phyloP scores from a whole-genome alignment of 1,139 yeast genomes.

The Kurtzmaniella natalensis region DNA sequence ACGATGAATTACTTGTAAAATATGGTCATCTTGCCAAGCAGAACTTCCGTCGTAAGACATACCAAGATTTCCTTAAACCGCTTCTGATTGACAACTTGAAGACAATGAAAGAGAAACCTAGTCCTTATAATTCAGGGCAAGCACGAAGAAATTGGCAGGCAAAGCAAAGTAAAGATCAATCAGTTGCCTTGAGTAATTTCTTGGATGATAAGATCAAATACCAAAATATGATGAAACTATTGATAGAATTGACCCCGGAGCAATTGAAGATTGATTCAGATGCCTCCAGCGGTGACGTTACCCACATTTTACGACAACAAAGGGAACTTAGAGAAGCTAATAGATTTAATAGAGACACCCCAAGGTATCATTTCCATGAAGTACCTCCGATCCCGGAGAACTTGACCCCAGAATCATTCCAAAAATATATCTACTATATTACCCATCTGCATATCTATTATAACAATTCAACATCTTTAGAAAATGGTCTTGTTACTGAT shows the following conservation, averaged over 20 bases:
- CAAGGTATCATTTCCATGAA: conserved; percentile 25
- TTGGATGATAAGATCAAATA: conserved; percentile 26
- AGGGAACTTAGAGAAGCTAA: conserved; percentile 8
- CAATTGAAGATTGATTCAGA: conserved; percentile 14
- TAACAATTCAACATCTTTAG: conserved; percentile 32
- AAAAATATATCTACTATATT: conserved; percentile 32
- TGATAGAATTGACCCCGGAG: conserved; percentile 32
- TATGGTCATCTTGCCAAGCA: conserved; percentile 12
- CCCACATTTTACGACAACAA: conserved; percentile 14
- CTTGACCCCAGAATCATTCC: conserved; percentile 26
- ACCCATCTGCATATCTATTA: conserved; percentile 34
- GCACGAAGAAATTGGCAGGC: conserved; percentile 27
- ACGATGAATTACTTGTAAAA: conserved; percentile 10
- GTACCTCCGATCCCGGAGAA: conserved; percentile 32
- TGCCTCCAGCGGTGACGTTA: conserved; percentile 4
- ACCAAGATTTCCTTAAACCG: conserved; percentile 34
- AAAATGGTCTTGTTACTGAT: conserved; percentile 35
- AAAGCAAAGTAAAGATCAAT: conserved; percentile 14
- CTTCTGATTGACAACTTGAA: conserved; percentile 33
- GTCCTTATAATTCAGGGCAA: conserved; percentile 17
- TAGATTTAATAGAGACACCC: conserved; percentile 13
- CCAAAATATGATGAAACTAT: conserved; percentile 27
- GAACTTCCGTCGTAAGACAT: conserved; percentile 21
- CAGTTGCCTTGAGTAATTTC: conserved; percentile 11
- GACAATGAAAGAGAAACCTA: conserved; percentile 20